Base-by-base conservation (phyloP, 2,329 filamentous ascomycete genomes). In the Mariannaea sp. region DNA sequence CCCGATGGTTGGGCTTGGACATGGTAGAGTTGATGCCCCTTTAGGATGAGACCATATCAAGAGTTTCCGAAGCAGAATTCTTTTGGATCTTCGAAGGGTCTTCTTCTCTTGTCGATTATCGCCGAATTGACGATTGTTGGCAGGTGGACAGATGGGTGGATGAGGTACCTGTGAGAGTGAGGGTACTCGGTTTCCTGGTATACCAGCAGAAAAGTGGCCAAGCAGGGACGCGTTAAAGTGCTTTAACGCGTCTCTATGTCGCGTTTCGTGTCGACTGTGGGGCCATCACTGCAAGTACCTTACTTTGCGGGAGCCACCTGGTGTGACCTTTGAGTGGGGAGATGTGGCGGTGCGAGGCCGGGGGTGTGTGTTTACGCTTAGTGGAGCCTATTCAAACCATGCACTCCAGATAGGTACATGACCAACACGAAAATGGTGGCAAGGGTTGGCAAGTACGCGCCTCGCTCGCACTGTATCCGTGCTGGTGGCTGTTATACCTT, bases 1-100 rank as follows among this genome's bases (percentile, higher is more conserved):
- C 75, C 62, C 80, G 68, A 58, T 71, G 68, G 45, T 70, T 61
- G 60, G 62, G 61, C 65, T 70, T 72, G 55, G 72, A 68, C 73
- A 75, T 75, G 62, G 57, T 60, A 59, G 48, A n/a, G 43, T 55
- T 42, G 46, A 54, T 32, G n/a, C 20, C 12, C 20, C 14, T 32
- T 62, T 57, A 66, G 56, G 46, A 49, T 38, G 38, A 42, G 56
- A 19, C 45, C 64, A 67, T 65, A 61, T 59, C 60, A 65, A 35
- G 33, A 38, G 13, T 16, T 16, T 24, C 22, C 35, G 14, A 22
- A 29, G 17, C 29, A 24, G 29, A 24, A 33, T 36, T 29, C 29
- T 29, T 7, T n/a, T n/a, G n/a, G 43, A 35, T 19, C n/a, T 14
- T 26, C 39, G 30, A 29, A 26, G 29, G n/a, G 38, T n/a, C 10